Evolutionary conservation across 768 basidiomycete genomes (phyloP), one percentile per base, ranked within the genome.

Genomic region (Hydnomerulius pinastri): DNA sequence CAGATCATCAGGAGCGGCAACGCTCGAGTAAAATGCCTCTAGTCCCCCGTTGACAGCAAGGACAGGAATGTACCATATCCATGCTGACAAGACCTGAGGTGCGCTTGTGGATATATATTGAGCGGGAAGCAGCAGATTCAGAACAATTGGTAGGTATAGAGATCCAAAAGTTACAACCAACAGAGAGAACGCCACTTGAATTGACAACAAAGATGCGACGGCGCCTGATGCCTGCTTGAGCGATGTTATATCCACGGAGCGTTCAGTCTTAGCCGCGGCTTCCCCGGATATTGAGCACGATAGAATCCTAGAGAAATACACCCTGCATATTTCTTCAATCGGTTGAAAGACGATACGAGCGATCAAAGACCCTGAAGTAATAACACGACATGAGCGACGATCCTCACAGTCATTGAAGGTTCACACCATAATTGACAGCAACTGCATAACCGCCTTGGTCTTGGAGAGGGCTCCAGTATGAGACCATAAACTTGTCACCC

Each of bases 381-480:
- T 20, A 18, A 30, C 54, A 17, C 1, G 24, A 58, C 39, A 33
- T 11, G 3, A 32, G 46, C 29, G 33, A 36, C 12, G 25, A 11
- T 36, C 25, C 41, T 2, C 11, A 29, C 27, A 51, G 27, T 20
- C 9, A 17, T 37, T 25, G 13, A 46, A 6, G 33, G 17, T 11
- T 65, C 80, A 42, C 45, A 90, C 96, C 97, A 64, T 98, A 99
- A 68, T 98, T 98, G 32, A 89, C 87, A 11, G 97, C 96, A 11
- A 98, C 77, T 0, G 95, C 96, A 66, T 97, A 98, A 2, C 93
- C 95, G 4, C 92, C 96, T 69, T 98, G 94, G 64, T 95, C 88
- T 39, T 83, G 75, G 43, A 96, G 71, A 25, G 88, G 85, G 51
- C 92, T 93, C 61, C 92, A 83, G 65, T 80, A 82, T 0, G 91